phyloP scores from a whole-genome alignment of 805 yeast species.

The Kockiozyma suomiensis region DNA sequence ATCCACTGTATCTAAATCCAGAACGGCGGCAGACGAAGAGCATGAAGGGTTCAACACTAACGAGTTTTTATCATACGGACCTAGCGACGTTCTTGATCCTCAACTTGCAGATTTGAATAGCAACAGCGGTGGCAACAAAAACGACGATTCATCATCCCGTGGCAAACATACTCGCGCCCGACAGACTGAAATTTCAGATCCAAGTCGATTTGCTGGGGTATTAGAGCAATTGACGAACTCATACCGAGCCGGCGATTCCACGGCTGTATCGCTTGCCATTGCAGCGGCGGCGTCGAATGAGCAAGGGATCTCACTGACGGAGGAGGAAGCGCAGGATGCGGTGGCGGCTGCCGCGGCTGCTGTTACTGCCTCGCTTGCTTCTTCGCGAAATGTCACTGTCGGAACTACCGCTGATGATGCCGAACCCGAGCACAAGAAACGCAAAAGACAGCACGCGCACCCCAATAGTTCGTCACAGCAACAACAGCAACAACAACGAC shows the following conservation, averaged over 20 bases:
- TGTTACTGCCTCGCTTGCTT: conserved; percentile 14
- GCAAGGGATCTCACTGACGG: conserved; percentile 16
- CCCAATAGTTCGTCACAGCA: conserved; percentile 1
- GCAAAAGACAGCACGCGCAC: not conserved
- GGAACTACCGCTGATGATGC: not conserved
- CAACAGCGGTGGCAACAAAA: no score
- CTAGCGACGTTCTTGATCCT: conserved; percentile 25
- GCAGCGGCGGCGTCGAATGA: conserved; percentile 16
- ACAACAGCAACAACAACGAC: not conserved
- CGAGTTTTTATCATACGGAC: conserved; percentile 7
- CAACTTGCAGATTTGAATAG: conserved; percentile 20
- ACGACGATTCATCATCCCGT: no score
- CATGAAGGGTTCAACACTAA: conserved; percentile 1
- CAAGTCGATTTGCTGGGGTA: not conserved
- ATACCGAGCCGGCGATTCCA: conserved; percentile 2
- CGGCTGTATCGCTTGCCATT: conserved; percentile 19
- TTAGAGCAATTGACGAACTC: conserved; percentile 2
- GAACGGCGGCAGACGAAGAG: not conserved
- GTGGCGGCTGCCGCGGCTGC: conserved; percentile 31
- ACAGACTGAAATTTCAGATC: not conserved
- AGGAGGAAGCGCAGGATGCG: conserved; percentile 25
- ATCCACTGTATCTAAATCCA: not conserved
- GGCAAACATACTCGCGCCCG: not conserved
- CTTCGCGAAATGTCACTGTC: not conserved
- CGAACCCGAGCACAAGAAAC: not conserved